Base-by-base conservation (phyloP, 75 land plant genomes). In the Picea glauca region DNA sequence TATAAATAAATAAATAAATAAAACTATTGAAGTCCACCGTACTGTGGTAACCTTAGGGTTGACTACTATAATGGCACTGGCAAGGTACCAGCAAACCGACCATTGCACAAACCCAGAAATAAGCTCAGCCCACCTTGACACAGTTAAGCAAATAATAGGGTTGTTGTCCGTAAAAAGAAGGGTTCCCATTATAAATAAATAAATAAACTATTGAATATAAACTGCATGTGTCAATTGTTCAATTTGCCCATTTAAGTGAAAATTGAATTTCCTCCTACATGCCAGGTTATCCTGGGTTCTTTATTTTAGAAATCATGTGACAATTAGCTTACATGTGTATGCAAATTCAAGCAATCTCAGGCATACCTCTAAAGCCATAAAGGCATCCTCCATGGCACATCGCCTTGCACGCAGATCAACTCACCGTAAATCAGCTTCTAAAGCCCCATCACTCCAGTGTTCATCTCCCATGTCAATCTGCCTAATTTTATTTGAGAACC, bases 401-500 rank as follows among this genome's bases (percentile, higher is more conserved):
- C 91, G 82, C 61, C 90, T 92, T 61, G 90, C 94, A 64, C 90
- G 77, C 60, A 90, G 67, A 79, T 97, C 96, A 76, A 93, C 99
- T 81, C 87, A 77, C 23, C 98, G 86, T 72, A 97, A 77, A 80
- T 97, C 99, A 85, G 98, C 99, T 89, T 94, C 98, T 63, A 97
- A 78, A 50, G 98, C 99, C 30, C 99, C 99, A 90, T 97, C 94
- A 85, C 90, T 97, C 99, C 99, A 97, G 77, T 97, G 99, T 79
- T 93, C 81, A 77, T n/a, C n/a, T n/a, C n/a, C n/a, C n/a, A n/a
- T n/a, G n/a, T n/a, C n/a, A n/a, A n/a, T n/a, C n/a, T n/a, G n/a
- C n/a, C n/a, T n/a, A n/a, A n/a, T n/a, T n/a, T n/a, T n/a, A n/a
- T n/a, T n/a, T n/a, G n/a, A n/a, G n/a, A n/a, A n/a, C n/a, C n/a